Base-by-base conservation (phyloP, 1,284 basidiomycete genomes). In the Moesziomyces antarcticus region DNA sequence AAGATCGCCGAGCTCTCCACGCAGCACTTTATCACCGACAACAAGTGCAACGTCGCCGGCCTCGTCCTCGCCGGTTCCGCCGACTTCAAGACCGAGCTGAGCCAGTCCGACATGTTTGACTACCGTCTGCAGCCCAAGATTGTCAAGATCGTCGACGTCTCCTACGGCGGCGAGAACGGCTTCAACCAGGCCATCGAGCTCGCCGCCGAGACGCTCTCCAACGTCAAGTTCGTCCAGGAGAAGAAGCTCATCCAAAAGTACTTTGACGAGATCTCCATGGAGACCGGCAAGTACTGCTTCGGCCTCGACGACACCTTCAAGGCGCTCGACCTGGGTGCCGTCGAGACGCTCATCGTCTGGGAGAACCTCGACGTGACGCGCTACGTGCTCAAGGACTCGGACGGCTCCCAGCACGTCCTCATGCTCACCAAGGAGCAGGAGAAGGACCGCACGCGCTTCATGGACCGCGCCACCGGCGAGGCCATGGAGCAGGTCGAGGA, bases 151-250 rank as follows among this genome's bases (percentile, higher is more conserved):
- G 81, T 99, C 66, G 96, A 99, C 87, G 95, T 99, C 77, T 94
- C 92, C 79, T 99, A 99, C 83, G 97, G 97, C 55, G 96, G 97
- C 56, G 96, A 99, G 86, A 98, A 99, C 84, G 96, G 97, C 20
- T 99, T 99, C 87, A 98, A 99, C 85, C 85, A 97, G 92, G 96
- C 96, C 11, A 99, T 99, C 78, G 96, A 99, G 85, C 89, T 99
- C 50, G 92, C 96, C 0, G 92, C 93, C 2, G 96, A 99, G 85
- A 93, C 94, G 7, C 89, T 99, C 25, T 91, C 93, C 46, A 98
- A 98, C 85, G 97, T 99, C 88, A 99, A 99, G 85, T 99, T 99
- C 79, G 94, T 99, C 18, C 96, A 99, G 86, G 96, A 99, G 88
- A 99, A 99, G 88, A 92, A 88, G 52, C 65, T 84, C 21, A 82